Evolutionary conservation across 2,329 filamentous ascomycete genomes (phyloP), one percentile per base, ranked within the genome.

Genomic region (Periconia sp.): DNA sequence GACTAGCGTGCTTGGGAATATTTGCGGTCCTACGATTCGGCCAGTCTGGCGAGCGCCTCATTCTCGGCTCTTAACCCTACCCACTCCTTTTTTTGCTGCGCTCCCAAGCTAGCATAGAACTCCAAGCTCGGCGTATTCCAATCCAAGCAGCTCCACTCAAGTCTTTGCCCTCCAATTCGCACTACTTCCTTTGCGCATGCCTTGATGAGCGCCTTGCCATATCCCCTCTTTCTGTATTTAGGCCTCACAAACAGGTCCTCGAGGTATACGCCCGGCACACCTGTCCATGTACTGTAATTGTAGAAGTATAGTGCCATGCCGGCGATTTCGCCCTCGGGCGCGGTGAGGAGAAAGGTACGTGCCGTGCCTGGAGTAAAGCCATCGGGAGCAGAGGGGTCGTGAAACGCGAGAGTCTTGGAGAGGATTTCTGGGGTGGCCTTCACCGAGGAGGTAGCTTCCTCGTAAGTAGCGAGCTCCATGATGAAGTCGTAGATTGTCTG

Each of bases 261-360:
- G 25, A 97, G 84, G 70, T 95, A 96, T 63, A 99, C 88, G 3
- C 92, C 92, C 0, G 92, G 84, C 32, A 82, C 82, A n/a, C 88
- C 83, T 7, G 88, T 83, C 94, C 94, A 97, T 0, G 92, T 96
- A 63, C 86, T 90, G 73, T 96, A 97, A 73, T 92, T 97, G 78
- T 92, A 91, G 70, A 95, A 97, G 74, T 91, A 96, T 28, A 96
- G 73, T 1, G 91, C 91, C 81, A 96, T 89, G 34, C 87, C 90
- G 0, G 83, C 88, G 69, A 82, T 64, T 22, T 68, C 60, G 30
- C 59, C 65, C 21, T 67, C 63, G 12, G 65, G 59, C 15, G 77
- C 73, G 1, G 68, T 67, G 40, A 92, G 72, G 40, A 94, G 75
- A 23, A 95, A 78, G 36, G 89, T 92, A 48, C 89, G 87, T 13